phyloP scores from a whole-genome alignment of 805 yeast species.

The Clavispora vitiphila region DNA sequence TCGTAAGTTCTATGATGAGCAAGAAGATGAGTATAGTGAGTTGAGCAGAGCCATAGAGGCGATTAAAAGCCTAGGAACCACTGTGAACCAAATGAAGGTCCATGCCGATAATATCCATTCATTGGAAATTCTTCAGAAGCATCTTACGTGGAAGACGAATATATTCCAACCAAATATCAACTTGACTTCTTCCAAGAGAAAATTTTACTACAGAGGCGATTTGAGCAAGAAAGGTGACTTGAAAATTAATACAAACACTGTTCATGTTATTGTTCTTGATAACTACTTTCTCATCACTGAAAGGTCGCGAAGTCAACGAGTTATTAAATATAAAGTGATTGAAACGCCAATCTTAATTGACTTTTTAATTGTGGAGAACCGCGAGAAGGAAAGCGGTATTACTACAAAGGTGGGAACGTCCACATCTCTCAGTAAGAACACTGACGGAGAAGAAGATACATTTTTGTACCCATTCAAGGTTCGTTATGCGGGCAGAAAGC shows the following conservation, averaged over 20 bases:
- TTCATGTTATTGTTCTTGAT: slow-evolving; percentile 59
- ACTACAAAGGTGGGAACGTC: background rate
- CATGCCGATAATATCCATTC: slow-evolving; percentile 55
- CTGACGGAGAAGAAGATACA: slow-evolving; percentile 22
- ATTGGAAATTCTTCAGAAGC: slow-evolving; percentile 47
- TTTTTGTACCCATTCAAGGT: slow-evolving; percentile 45
- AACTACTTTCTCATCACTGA: slow-evolving; percentile 67
- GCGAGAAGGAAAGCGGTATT: slow-evolving; percentile 9
- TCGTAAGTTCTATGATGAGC: slow-evolving; percentile 35
- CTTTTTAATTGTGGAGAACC: slow-evolving; percentile 46
- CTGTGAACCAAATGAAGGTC: slow-evolving; percentile 59
- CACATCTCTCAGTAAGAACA: background rate
- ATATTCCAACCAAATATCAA: slow-evolving; percentile 38
- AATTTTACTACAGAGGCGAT: slow-evolving; percentile 53
- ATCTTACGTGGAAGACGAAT: slow-evolving; percentile 48
- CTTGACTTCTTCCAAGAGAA: slow-evolving; percentile 46
- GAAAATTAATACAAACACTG: slow-evolving; percentile 50
- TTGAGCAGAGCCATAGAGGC: slow-evolving; percentile 50
- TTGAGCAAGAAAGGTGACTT: slow-evolving; percentile 59
- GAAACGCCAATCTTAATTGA: slow-evolving; percentile 54
- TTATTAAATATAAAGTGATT: slow-evolving; percentile 30
- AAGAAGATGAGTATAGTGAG: slow-evolving; percentile 48
- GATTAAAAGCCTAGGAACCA: slow-evolving; percentile 49
- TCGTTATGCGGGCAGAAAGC: slow-evolving; percentile 50
- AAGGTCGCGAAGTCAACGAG: slow-evolving; percentile 37